Evolutionary conservation across 1,139 yeast species (phyloP).

Genomic region (Sugiyamaella castrensis): DNA sequence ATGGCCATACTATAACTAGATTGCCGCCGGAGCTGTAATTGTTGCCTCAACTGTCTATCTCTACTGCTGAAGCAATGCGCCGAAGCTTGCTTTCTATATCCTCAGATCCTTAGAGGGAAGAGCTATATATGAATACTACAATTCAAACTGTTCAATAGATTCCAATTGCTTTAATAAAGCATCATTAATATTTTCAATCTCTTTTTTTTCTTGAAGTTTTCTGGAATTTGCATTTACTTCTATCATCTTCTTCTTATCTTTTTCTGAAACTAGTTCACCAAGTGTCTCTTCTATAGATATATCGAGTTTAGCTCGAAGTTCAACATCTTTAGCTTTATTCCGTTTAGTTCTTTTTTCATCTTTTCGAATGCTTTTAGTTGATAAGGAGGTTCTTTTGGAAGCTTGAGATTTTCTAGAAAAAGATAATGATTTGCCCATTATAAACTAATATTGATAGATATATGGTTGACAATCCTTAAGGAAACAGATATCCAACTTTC

Average conservation of each 20-base stretch:
- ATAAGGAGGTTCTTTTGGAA: no score
- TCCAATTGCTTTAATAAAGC: constrained; percentile 60
- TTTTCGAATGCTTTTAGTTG: constrained; percentile 8
- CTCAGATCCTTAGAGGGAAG: no score
- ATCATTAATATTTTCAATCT: constrained; percentile 47
- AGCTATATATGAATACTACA: no score
- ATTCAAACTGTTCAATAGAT: constrained; percentile 52
- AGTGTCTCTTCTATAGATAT: constrained; percentile 14
- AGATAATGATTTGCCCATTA: no score
- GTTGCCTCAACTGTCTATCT: no score
- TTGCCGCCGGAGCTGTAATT: no score
- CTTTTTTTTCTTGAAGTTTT: constrained; percentile 28
- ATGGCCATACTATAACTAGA: no score
- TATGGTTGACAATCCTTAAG: no score
- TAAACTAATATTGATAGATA: no score
- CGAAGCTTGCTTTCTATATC: no score
- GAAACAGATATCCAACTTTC: no score
- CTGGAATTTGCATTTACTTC: constrained; percentile 39
- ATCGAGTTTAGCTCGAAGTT: constrained; percentile 18
- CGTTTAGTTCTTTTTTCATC: constrained; percentile 9
- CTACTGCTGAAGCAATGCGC: no score
- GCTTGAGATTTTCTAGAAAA: constrained; percentile 9
- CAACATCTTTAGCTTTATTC: constrained; percentile 17
- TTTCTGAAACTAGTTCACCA: constrained; percentile 41
- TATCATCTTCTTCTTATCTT: constrained; percentile 44